Evolutionary conservation across 2,329 filamentous ascomycete genomes (phyloP), one percentile per base, ranked within the genome.

Genomic region (Cercospora berteroae): DNA sequence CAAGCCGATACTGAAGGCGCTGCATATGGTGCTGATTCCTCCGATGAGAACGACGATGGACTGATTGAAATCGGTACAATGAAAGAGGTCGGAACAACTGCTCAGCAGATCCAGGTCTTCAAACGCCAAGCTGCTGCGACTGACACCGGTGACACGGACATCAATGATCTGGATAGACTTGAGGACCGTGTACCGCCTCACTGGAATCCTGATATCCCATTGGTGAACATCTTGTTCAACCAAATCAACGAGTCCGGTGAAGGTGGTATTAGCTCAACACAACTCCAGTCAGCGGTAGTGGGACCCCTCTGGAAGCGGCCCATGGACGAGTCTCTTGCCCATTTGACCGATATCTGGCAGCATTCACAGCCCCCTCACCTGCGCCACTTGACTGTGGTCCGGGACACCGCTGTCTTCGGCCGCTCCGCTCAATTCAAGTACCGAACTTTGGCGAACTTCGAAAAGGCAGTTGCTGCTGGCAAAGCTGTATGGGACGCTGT

Each of bases 361-460:
- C 72, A 83, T 16, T 85, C 84, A n/a, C 87, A 89, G 71, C 87
- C 87, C 25, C 76, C 79, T 3, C 83, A 87, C 74, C 79, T 89
- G 23, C 82, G 84, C 18, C 86, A 88, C 72, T 76, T 88, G 16
- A 81, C 84, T 10, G 79, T 89, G 31, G 81, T 89, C 36, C 80
- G 86, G 68, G 86, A 88, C 64, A 84, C 82, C 5, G 79, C 80
- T 2, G 79, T 85, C 13, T 80, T 79, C 13, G 78, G 80, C 12
- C 84, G 83, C 18, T 76, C 79, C 31, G 78, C 80, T 12, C 83
- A 85, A 67, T 89, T 86, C 74, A 75, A 85, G 8, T 87, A 88
- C 69, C 86, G 86, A 61, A 84, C 85, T 0, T 80, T 81, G 48
- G 75, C 74, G 1, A 83, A 85, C 63, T 88, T 87, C 63, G 77